A percentile compares a stretch with the other conserved stretches of the same genome.
Evolutionary conservation across 2,329 filamentous ascomycete genomes (phyloP).

Genomic region (Clonostachys rhizophaga): DNA sequence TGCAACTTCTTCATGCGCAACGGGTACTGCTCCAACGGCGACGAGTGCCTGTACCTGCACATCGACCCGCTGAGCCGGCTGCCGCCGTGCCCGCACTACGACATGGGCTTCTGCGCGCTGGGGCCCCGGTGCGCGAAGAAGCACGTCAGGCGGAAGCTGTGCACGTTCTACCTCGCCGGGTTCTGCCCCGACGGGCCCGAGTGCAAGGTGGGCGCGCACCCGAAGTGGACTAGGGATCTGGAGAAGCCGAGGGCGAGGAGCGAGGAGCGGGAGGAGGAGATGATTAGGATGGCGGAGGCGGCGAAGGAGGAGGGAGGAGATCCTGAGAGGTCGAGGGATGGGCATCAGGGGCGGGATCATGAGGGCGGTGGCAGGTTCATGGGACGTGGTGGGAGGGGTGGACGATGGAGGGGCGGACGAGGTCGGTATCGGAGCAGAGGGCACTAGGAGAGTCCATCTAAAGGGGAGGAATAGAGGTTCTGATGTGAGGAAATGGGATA

Average conservation of each 20-base stretch:
- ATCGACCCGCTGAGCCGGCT: constrained; percentile 78
- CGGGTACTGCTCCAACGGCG: constrained; percentile 92
- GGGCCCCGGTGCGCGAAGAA: constrained; percentile 84
- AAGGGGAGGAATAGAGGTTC: no score
- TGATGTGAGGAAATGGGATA: no score
- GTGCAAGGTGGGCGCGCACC: constrained; percentile 79
- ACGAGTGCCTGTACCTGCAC: constrained; percentile 92
- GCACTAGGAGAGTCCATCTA: constrained; percentile 10
- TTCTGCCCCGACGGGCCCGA: constrained; percentile 81
- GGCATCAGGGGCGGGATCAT: constrained; percentile 13
- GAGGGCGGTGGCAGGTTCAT: constrained; percentile 20
- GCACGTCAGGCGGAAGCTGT: constrained; percentile 78
- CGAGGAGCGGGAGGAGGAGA: constrained; percentile 56
- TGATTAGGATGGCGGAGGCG: constrained; percentile 26
- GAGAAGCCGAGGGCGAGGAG: constrained; percentile 71
- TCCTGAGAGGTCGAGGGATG: constrained; percentile 20
- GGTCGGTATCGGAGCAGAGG: constrained; percentile 26
- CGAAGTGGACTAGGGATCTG: constrained; percentile 72
- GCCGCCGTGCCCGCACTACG: constrained; percentile 85
- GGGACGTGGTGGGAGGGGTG: constrained; percentile 24
- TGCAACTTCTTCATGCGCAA: constrained; percentile 95
- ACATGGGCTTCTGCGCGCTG: constrained; percentile 89
- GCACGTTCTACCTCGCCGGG: constrained; percentile 82
- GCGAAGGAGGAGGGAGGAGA: constrained; percentile 28
- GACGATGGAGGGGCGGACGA: constrained; percentile 28